Evolutionary conservation across 83 land plant species (phyloP), one percentile per base, ranked within the genome.

Genomic region (Diphasiastrum complanatum): DNA sequence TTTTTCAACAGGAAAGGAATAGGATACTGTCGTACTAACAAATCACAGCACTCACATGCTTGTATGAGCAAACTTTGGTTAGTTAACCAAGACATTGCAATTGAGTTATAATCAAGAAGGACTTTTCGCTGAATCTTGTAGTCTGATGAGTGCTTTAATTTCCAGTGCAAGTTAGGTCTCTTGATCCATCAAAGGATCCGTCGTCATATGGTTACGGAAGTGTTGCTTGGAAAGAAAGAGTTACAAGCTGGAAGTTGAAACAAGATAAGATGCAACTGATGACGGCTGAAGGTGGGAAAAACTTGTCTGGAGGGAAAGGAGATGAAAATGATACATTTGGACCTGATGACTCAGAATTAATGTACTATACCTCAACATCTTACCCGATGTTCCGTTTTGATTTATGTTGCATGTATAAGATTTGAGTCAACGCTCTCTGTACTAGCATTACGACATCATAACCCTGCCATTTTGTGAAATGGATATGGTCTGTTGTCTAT

Each of bases 171-270:
- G n/a, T 40, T 27, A 55, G 49, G 53, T 29, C 25, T 49, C 14
- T 87, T 77, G 85, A 81, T 66, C 80, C 88, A 22, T 73, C 62
- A 16, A 83, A 74, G 59, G 93, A 87, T 38, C 66, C 80, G 38
- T 71, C 85, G 29, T 70, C 82, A 3, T 86, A 84, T 75, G 93
- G 88, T 4, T 87, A 79, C 79, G 93, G 93, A 45, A 81, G 73
- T 64, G 83, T 87, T 35, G 79, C 93, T 2, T 86, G 91, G 91
- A 86, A 86, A 70, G 83, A 86, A 34, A 49, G 82, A 66, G 58
- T 76, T 66, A 84, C 83, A 24, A 82, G 80, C 12, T 87, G 86
- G 85, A 83, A 71, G 71, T 68, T 50, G 20, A 81, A 63, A 68
- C 81, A 84, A 32, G 82, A 83, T 26, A 81, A 75, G 36, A 61